Conservation (phyloP, 148 eudicot species). For the Cornus suecica region DNA sequence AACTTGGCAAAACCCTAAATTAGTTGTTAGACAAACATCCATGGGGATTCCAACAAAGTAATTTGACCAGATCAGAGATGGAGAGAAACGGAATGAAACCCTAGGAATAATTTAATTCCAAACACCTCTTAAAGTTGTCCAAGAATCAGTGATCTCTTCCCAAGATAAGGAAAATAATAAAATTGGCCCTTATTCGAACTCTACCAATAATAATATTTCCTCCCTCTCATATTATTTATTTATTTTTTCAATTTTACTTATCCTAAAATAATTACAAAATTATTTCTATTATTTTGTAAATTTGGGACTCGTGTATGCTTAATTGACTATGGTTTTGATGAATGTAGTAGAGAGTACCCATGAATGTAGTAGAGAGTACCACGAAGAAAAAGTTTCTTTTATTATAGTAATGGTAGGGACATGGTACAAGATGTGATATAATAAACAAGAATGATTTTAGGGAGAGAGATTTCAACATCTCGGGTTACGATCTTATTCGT, state of each 20-base stretch:
- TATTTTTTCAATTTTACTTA: no score
- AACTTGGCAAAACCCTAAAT: no score
- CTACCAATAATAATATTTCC: slow-evolving; percentile 19
- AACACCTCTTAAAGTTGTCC: slow-evolving; percentile 15
- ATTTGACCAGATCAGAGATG: slow-evolving; percentile 33
- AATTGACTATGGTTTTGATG: no score
- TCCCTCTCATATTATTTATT: no score
- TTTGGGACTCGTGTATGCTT: no score
- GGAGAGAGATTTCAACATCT: background rate
- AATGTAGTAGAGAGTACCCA: no score
- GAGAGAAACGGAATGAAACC: slow-evolving; percentile 21
- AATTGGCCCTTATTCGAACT: slow-evolving; percentile 14
- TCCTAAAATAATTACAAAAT: no score
- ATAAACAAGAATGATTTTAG: background rate
- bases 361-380: no score
- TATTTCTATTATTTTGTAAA: no score
- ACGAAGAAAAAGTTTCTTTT: background rate
- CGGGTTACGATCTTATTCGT: no score
- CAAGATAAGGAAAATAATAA: slow-evolving; percentile 25
- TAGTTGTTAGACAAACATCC: no score
- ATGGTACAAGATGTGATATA: slow-evolving; percentile 9
- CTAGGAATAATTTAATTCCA: slow-evolving; percentile 1
- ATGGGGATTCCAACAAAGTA: slow-evolving; percentile 13
- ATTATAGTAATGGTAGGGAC: slow-evolving; percentile 16
- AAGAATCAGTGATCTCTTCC: slow-evolving; percentile 34